phyloP scores from a whole-genome alignment of 2,329 filamentous ascomycete species.

The Gnomoniopsis sp. region DNA sequence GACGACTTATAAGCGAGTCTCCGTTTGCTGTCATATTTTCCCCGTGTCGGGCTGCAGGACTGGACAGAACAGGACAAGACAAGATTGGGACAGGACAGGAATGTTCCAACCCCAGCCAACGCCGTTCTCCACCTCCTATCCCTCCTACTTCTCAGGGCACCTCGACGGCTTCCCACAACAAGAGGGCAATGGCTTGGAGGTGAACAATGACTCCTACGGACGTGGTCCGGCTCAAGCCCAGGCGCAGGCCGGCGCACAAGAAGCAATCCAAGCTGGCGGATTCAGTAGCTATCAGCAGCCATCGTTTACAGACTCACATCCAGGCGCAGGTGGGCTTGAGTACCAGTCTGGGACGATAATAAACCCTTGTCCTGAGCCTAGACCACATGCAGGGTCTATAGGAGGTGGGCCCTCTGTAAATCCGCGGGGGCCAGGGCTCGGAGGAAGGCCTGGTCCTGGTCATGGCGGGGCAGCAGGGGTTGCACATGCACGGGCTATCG shows the following conservation, averaged over 20 bases:
- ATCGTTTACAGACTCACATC: background rate
- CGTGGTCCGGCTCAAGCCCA: background rate
- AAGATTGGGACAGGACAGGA: constrained; percentile 24
- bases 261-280: constrained; percentile 13
- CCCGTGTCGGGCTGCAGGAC: background rate
- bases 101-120: constrained; percentile 56
- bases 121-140: constrained; percentile 37
- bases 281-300: constrained; percentile 22
- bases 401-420: background rate
- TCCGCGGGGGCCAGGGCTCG: background rate
- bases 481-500: background rate
- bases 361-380: background rate
- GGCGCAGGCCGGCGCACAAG: background rate
- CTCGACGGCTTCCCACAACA: constrained; percentile 23
- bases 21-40: background rate
- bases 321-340: background rate
- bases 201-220: constrained; percentile 29
- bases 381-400: background rate
- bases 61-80: background rate
- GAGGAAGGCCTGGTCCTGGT: background rate
- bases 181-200: constrained; percentile 33
- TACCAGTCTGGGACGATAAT: background rate
- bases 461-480: constrained; percentile 12
- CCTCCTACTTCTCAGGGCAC: background rate
- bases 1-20: background rate